Evolutionary conservation across 2,329 filamentous ascomycete genomes (phyloP), one percentile per base, ranked within the genome.

Genomic region (Sphaerostilbella broomeana): DNA sequence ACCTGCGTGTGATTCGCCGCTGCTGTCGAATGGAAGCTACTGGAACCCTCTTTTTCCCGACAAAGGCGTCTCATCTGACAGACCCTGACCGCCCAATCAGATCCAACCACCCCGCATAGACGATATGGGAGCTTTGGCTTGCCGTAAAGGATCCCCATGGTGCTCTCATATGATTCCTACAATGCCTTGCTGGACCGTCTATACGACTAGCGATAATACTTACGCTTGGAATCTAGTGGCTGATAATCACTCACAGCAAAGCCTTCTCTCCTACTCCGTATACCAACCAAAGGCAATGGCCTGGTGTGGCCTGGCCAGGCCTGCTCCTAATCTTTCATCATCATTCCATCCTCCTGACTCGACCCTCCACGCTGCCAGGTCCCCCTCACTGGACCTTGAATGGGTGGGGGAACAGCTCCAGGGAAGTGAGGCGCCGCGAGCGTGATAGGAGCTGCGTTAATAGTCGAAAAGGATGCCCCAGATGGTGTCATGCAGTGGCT

Each of bases 401-500:
- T 31, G n/a, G 30, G 38, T 35, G 32, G 32, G 32, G 21, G 38
- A 25, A 18, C 34, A 31, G 25, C 25, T 19, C 28, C 18, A 39
- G 37, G 24, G 30, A 34, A 28, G 34, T 35, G 30, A 38, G 40
- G 32, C 27, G 37, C 22, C 37, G 20, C 25, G 21, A 29, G 37
- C 29, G 38, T 41, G 42, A 44, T 41, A 37, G 33, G 42, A 19
- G 22, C 28, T 38, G 38, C 15, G 10, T 38, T 34, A 38, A 40
- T 45, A 35, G 38, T 38, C 30, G 22, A 38, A 38, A 37, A 34
- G 31, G 35, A 24, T 25, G 38, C 35, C 43, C 44, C 43, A 41
- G 49, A 51, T 54, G 52, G 52, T 55, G 52, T 52, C 48, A 54
- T 54, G 52, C 52, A 54, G 48, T 38, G 37, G 40, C 31, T 21